Evolutionary conservation across 2,329 filamentous ascomycete genomes (phyloP), one percentile per base, ranked within the genome.

Genomic region (Colletotrichum sp.): DNA sequence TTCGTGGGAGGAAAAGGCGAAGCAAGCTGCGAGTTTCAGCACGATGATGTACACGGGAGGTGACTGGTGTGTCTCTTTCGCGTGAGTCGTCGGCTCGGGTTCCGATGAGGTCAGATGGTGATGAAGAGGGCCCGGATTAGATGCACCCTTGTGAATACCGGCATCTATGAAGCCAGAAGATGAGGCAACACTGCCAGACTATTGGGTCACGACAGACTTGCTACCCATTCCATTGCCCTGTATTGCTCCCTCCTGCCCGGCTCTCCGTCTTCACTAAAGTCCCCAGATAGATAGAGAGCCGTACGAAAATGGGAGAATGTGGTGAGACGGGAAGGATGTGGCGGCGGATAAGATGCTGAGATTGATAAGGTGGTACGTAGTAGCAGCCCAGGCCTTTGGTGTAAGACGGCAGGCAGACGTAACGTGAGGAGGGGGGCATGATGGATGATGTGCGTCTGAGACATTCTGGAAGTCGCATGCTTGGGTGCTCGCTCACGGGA

Each of bases 401-500:
- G 64, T 39, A 34, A 69, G 55, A 69, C 36, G 64, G 27, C 62
- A 60, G 48, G 52, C 70, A 48, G 62, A 32, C 62, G 18, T 1
- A 61, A 8, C 13, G 1, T 13, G 12, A 36, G 22, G 22, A 8
- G 66, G 8, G 27, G 32, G 32, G 61, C 34, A 39, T 32, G 22
- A 25, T 16, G 36, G 60, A 25, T 64, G 43, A 52, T 52, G 43
- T 30, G 22, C 71, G 75, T 76, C 75, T 75, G 13, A 76, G 75
- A 77, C 73, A 76, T 27, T 70, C 43, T n/a, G 25, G 32, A 52
- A 55, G 62, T 55, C 64, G 71, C 71, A 70, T 67, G 75, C 62
- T 70, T 76, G 60, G 18, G 61, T 58, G 28, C 52, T 22, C 72
- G 72, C 71, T 76, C 74, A 76, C 74, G 74, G 62, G 66, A 67